Evolutionary conservation across 2,329 filamentous ascomycete species (phyloP), one percentile per base, ranked within the genome.

Genomic region (Cladosporium velox): DNA sequence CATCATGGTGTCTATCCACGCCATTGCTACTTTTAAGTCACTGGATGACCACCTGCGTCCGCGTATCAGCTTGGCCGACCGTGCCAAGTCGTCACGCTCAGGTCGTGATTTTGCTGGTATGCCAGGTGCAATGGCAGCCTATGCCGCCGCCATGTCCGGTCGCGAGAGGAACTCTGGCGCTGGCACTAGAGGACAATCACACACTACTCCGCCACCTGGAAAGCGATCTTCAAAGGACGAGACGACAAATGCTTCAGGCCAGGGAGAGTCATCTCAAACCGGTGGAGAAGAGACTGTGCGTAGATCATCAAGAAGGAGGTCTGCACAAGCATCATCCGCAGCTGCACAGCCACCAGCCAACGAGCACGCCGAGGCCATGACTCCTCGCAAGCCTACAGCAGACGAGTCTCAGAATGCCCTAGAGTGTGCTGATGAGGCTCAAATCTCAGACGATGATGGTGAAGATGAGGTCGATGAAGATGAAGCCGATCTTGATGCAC

Each of bases 1-100:
- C 71, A 96, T 99, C 69, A 97, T 97, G 90, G 95, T 99, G 0
- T 96, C 93, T 0, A 99, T 99, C 66, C 95, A 99, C 77, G 95
- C 95, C 18, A 98, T 99, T 74, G 94, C 95, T 2, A 98, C 93
- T 0, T 98, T 99, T 82, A 98, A 97, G 77, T 91, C 94, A 0
- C 82, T 99, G 28, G 95, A 98, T 75, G 95, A 99, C 76, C 99
- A 98, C 77, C 84, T 99, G 52, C 89, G 95, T 44, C 95, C 95
- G 8, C 87, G 94, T 67, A 96, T 99, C 67, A 92, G 85, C 72
- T 77, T 95, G 15, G 88, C 91, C 3, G 93, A 97, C 69, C 87
- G 91, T 24, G 59, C 69, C 70, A 52, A 83, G 82, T 11, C 83
- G 85, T 34, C 85, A 90, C 68, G 63, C 44, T 47, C 54, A 11